Evolutionary conservation across 1,284 basidiomycete genomes (phyloP).

Genomic region (Omphalotus olearius): DNA sequence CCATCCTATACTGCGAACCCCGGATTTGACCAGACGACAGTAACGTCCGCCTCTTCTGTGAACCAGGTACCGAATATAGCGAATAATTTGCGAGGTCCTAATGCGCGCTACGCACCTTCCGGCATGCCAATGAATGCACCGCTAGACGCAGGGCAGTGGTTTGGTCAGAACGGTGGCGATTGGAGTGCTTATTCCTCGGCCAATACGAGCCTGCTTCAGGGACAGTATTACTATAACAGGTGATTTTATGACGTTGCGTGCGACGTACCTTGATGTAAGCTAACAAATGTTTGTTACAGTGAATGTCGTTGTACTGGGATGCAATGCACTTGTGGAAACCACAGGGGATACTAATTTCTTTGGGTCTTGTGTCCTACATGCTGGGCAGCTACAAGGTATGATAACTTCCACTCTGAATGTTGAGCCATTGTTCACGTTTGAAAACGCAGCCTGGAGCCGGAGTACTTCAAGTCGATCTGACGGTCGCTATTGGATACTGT

Average conservation of each 20-base stretch:
- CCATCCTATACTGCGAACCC: constrained; percentile 2
- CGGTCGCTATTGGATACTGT: too few species aligned
- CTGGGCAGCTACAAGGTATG: too few species aligned
- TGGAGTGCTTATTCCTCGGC: constrained; percentile 4
- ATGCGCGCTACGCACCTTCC: too few species aligned
- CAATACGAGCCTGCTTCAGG: constrained; percentile 1
- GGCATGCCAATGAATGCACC: too few species aligned
- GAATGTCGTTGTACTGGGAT: constrained; percentile 13
- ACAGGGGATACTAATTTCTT: constrained; percentile 9
- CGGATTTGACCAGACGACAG: background rate
- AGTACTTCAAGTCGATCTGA: too few species aligned
- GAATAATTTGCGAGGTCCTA: too few species aligned
- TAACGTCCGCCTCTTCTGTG: background rate
- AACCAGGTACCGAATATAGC: too few species aligned
- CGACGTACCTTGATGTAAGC: constrained; percentile 1
- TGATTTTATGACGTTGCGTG: constrained; percentile 1
- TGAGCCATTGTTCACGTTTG: too few species aligned
- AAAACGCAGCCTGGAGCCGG: too few species aligned
- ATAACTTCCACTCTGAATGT: too few species aligned
- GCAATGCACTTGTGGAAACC: constrained; percentile 15
- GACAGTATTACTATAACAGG: constrained; percentile 3
- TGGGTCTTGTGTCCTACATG: too few species aligned
- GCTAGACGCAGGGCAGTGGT: background rate
- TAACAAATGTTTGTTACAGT: constrained; percentile 3
- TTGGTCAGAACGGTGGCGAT: constrained; percentile 3